phyloP scores from a whole-genome alignment of 495 filamentous ascomycete genomes.

The Hypoxylon rickii region DNA sequence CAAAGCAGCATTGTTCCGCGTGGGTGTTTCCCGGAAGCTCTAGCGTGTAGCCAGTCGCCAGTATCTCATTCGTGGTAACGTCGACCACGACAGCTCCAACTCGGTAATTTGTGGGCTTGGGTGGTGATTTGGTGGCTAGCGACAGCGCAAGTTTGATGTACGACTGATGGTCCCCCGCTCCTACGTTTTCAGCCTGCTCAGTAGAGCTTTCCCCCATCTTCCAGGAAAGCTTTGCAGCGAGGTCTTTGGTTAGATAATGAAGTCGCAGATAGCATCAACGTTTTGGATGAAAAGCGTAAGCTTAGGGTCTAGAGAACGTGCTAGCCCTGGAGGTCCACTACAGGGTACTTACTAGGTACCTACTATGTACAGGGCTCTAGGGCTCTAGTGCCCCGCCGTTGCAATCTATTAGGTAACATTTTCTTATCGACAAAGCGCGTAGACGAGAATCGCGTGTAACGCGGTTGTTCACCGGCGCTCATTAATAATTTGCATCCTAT shows the following conservation, averaged over 20 bases:
- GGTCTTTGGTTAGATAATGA: background rate
- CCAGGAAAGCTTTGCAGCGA: background rate
- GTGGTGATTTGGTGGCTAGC: conserved; percentile 75
- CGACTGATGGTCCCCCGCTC: conserved; percentile 56
- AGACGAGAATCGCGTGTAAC: conserved; percentile 22
- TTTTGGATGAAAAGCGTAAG: too few relatives aligned
- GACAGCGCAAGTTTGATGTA: conserved; percentile 76
- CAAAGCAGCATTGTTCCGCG: conserved; percentile 88
- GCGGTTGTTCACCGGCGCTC: background rate
- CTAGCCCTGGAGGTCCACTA: too few relatives aligned
- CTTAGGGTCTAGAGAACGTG: too few relatives aligned
- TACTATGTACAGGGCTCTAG: too few relatives aligned
- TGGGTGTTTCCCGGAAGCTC: conserved; percentile 94
- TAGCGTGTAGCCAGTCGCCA: conserved; percentile 87
- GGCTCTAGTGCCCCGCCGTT: conserved; percentile 14
- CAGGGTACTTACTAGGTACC: too few relatives aligned
- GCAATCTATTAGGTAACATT: background rate
- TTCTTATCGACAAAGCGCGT: conserved; percentile 27
- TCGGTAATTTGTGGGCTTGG: conserved; percentile 88
- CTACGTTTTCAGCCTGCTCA: conserved; percentile 23
- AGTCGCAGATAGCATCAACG: too few relatives aligned
- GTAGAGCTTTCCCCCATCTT: conserved; percentile 16
- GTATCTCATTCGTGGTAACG: conserved; percentile 59
- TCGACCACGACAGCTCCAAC: conserved; percentile 85
- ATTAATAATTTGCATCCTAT: background rate